A percentile compares a stretch with the other conserved stretches of the same genome.
Conservation (phyloP, 768 basidiomycete genomes). For the Podaxis sp. region DNA sequence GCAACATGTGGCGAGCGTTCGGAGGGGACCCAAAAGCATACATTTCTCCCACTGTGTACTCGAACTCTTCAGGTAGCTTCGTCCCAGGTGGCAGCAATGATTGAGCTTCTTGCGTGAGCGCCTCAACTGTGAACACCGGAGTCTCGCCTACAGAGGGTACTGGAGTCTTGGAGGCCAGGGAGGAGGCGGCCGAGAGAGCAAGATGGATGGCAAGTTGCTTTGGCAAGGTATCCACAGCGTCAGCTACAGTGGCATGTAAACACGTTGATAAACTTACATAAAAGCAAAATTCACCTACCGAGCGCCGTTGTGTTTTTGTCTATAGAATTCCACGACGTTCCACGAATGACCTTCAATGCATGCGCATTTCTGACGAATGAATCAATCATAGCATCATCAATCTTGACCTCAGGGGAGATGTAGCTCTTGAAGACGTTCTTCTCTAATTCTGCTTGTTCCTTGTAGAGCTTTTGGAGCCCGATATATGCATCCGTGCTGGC, state of each 20-base stretch:
- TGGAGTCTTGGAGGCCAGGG: constrained; percentile 22
- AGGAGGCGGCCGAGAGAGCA: constrained; percentile 59
- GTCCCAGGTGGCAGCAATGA: constrained; percentile 43
- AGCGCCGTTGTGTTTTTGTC: constrained; percentile 46
- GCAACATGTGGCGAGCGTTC: constrained; percentile 5
- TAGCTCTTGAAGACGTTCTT: constrained; percentile 51
- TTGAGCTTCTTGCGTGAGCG: constrained; percentile 47
- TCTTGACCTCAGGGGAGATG: constrained; percentile 22
- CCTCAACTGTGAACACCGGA: constrained; percentile 40
- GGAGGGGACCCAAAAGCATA: constrained; percentile 33
- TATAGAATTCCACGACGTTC: constrained; percentile 55
- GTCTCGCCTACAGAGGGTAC: constrained; percentile 18
- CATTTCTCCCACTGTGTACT: constrained; percentile 73
- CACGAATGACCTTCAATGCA: constrained; percentile 61
- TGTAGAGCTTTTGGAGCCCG: constrained; percentile 82
- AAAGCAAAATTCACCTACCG: constrained; percentile 30
- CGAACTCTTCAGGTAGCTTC: constrained; percentile 51
- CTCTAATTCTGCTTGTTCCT: constrained; percentile 68
- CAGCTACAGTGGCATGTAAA: constrained; percentile 26
- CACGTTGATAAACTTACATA: constrained; percentile 5
- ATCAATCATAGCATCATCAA: constrained; percentile 56
- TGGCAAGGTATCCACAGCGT: constrained; percentile 35
- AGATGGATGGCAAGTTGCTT: constrained; percentile 68
- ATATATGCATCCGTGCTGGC: constrained; percentile 83
- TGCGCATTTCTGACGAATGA: constrained; percentile 80